These are phyloP conservation scores for Fusarium xylarioides DNA, from an alignment of 2,329 filamentous ascomycete genomes.

Conservation along the genomic window DNA sequence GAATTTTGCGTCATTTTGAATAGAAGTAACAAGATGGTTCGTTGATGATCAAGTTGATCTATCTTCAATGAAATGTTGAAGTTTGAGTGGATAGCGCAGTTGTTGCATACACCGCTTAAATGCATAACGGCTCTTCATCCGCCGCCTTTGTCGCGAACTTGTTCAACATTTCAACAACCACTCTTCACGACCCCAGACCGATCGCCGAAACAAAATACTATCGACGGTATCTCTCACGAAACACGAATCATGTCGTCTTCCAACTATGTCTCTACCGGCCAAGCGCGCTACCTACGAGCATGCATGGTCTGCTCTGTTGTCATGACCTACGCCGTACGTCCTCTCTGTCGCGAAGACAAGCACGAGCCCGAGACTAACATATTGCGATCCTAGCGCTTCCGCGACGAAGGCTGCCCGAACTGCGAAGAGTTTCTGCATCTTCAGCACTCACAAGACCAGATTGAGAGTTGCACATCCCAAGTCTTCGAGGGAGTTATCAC, in stretches of 20 bases:
- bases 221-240: not conserved
- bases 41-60: not conserved
- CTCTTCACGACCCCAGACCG: not conserved
- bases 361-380: slow-evolving; percentile 16
- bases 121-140: slow-evolving; percentile 26
- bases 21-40: not conserved
- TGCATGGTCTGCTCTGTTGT: slow-evolving; percentile 99
- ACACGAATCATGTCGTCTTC: slow-evolving; percentile 50
- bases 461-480: slow-evolving; percentile 93
- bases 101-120: slow-evolving; percentile 32
- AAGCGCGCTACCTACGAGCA: slow-evolving; percentile 88
- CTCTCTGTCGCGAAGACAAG: not conserved
- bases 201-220: not conserved
- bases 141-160: slow-evolving; percentile 22
- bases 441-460: slow-evolving; percentile 77
- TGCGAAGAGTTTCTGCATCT: slow-evolving; percentile 94
- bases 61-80: slow-evolving; percentile 14
- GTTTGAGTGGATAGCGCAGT: slow-evolving; percentile 11
- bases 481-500: slow-evolving; percentile 95
- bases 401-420: slow-evolving; percentile 90
- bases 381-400: slow-evolving; percentile 72
- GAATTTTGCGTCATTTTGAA: slow-evolving; percentile 37
- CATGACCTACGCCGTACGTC: slow-evolving; percentile 76
- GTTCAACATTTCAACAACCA: not conserved
- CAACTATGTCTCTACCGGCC: slow-evolving; percentile 76